Evolutionary conservation across 352 stramenopile species (phyloP).

Genomic region (Pythium aphanidermatum): DNA sequence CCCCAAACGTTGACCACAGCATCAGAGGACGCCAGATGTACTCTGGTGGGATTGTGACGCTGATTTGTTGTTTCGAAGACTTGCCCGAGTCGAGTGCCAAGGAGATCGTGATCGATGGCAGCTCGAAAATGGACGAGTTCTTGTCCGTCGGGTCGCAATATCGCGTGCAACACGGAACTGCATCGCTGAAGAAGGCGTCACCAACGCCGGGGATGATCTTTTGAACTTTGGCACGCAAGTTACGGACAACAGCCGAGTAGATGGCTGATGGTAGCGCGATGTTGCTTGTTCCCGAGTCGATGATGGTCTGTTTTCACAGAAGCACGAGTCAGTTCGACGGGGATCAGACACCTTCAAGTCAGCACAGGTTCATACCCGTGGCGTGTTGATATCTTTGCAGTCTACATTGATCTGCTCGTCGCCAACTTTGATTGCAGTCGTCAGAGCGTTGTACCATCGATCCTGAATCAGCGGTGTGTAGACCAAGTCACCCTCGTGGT

Average conservation of each 20-base stretch:
- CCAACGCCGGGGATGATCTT: constrained; percentile 31
- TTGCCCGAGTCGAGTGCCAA: constrained; percentile 37
- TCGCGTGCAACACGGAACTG: constrained; percentile 52
- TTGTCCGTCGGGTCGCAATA: constrained; percentile 65
- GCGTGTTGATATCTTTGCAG: constrained; percentile 69
- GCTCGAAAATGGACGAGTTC: constrained; percentile 47
- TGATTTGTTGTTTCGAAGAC: constrained; percentile 55
- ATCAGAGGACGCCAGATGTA: constrained; percentile 83
- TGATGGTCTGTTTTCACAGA: constrained; percentile 39
- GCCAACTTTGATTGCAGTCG: constrained; percentile 57
- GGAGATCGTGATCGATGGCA: constrained; percentile 57
- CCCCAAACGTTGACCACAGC: constrained; percentile 31
- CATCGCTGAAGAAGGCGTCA: constrained; percentile 67
- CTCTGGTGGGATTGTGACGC: constrained; percentile 63
- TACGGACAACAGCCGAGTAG: constrained; percentile 48
- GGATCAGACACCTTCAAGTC: not conserved
- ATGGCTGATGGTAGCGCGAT: constrained; percentile 65
- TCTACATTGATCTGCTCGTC: constrained; percentile 36
- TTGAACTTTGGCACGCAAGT: constrained; percentile 49
- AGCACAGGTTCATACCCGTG: constrained; percentile 17
- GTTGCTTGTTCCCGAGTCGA: constrained; percentile 80
- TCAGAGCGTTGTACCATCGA: constrained; percentile 74
- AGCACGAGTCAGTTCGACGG: not conserved
- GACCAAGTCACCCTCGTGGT: constrained; percentile 51
- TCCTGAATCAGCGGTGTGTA: constrained; percentile 74